These are phyloP conservation scores for Apophysomyces elegans DNA, from an alignment of 371 early-diverging fungal genomes.

Conservation along the genomic window DNA sequence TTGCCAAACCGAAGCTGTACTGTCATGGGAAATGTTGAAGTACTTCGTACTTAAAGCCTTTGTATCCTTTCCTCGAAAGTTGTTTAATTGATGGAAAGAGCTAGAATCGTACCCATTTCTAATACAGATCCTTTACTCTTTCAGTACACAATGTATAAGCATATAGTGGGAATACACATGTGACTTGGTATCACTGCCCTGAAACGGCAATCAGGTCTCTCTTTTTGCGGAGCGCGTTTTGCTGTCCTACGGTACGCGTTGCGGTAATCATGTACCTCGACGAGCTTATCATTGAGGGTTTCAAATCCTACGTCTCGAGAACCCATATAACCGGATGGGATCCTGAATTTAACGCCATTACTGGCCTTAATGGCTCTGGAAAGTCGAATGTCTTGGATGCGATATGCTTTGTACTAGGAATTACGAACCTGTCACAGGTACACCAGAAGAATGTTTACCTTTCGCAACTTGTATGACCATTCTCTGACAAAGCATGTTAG, in stretches of 20 bases:
- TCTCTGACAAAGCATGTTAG: constrained; percentile 43
- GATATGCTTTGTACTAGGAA: constrained; percentile 99
- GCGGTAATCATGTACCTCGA: constrained; percentile 81
- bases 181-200: neutral
- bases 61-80: too few relatives aligned
- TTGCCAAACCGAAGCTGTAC: too few relatives aligned
- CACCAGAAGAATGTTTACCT: constrained; percentile 4
- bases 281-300: constrained; percentile 96
- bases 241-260: neutral
- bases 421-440: constrained; percentile 87
- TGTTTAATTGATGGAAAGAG: too few relatives aligned
- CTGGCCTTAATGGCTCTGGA: constrained; percentile 99
- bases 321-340: constrained; percentile 97
- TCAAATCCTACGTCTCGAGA: constrained; percentile 96
- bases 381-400: constrained; percentile 99
- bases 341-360: constrained; percentile 98
- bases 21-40: too few relatives aligned
- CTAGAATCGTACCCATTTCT: too few relatives aligned
- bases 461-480: neutral
- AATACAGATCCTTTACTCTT: too few relatives aligned
- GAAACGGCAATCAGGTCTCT: neutral
- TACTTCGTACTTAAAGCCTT: too few relatives aligned
- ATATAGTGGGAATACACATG: too few relatives aligned
- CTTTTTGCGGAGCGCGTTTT: neutral
- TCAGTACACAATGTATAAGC: too few relatives aligned